These are phyloP conservation scores for Ophiostoma angusticollis DNA, from an alignment of 2,329 filamentous ascomycete genomes.

Conservation along the genomic window DNA sequence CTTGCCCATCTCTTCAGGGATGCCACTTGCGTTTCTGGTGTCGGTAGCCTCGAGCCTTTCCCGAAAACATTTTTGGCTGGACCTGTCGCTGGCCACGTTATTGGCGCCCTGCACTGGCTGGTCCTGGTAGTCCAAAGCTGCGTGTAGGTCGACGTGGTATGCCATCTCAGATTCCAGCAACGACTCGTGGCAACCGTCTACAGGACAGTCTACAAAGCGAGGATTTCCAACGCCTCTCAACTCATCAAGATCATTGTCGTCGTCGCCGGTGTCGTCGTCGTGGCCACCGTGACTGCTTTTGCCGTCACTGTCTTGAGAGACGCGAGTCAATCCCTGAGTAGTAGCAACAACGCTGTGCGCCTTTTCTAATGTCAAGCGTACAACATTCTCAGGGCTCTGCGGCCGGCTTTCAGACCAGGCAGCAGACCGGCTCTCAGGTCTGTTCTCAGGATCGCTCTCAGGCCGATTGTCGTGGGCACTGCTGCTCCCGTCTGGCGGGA, in stretches of 20 bases:
- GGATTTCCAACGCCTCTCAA: slow-evolving; percentile 13
- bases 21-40: too few species aligned
- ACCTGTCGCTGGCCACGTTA: not conserved
- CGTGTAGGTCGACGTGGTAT: slow-evolving; percentile 47
- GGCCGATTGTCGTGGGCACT: not conserved
- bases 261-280: not conserved
- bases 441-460: too few species aligned
- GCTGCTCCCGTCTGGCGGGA: slow-evolving; percentile 2
- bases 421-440: not conserved
- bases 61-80: not conserved
- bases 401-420: too few species aligned
- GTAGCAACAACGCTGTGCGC: too few species aligned
- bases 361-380: too few species aligned
- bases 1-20: too few species aligned
- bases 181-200: slow-evolving; percentile 47
- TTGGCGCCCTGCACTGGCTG: slow-evolving; percentile 2
- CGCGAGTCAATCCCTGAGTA: too few species aligned
- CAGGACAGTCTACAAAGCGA: slow-evolving; percentile 39
- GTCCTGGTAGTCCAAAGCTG: slow-evolving; percentile 26
- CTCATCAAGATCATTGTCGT: slow-evolving; percentile 16
- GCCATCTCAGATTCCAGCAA: slow-evolving; percentile 39
- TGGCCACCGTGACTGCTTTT: not conserved
- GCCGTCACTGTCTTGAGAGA: not conserved
- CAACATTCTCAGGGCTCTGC: too few species aligned
- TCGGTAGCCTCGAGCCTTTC: too few species aligned